These are phyloP conservation scores for Monarda citriodora DNA, from an alignment of 305 asterid genomes.

Conservation along the genomic window DNA sequence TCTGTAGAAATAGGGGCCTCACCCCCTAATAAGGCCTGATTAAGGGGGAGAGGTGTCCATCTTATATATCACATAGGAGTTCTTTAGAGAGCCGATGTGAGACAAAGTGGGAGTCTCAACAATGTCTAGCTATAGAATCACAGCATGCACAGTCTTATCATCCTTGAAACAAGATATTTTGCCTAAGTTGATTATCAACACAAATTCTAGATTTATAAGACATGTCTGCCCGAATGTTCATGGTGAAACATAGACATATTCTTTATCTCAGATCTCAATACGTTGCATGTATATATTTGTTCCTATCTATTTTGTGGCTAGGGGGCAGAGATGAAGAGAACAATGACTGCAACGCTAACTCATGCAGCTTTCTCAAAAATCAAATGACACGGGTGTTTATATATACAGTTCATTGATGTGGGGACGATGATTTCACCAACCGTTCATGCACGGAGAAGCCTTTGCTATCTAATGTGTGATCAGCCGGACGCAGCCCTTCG, in stretches of 20 bases:
- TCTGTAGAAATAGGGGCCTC: too few relatives aligned
- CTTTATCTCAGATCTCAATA: too few relatives aligned
- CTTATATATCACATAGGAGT: too few relatives aligned
- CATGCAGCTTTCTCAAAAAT: not conserved
- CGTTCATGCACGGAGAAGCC: conserved; percentile 87
- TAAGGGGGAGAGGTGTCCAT: too few relatives aligned
- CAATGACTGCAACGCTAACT: not conserved
- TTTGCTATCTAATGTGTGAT: conserved; percentile 83
- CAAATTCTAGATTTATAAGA: too few relatives aligned
- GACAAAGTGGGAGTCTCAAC: too few relatives aligned
- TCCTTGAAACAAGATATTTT: too few relatives aligned
- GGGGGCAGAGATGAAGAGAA: not conserved
- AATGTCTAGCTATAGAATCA: too few relatives aligned
- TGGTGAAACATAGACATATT: too few relatives aligned
- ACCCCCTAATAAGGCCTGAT: too few relatives aligned
- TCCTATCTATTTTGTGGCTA: not conserved
- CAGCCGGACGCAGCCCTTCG: conserved; percentile 93
- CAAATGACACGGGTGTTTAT: not conserved
- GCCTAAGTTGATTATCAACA: not conserved
- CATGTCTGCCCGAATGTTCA: not conserved
- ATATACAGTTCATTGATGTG: conserved; percentile 82
- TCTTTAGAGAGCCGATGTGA: too few relatives aligned
- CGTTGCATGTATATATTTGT: not conserved
- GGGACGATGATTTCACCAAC: conserved; percentile 94
- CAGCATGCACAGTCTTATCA: too few relatives aligned